Evolutionary conservation across 306 rosid genomes (phyloP), one percentile per base, ranked within the genome.

Genomic region (Adenanthera pavonina): DNA sequence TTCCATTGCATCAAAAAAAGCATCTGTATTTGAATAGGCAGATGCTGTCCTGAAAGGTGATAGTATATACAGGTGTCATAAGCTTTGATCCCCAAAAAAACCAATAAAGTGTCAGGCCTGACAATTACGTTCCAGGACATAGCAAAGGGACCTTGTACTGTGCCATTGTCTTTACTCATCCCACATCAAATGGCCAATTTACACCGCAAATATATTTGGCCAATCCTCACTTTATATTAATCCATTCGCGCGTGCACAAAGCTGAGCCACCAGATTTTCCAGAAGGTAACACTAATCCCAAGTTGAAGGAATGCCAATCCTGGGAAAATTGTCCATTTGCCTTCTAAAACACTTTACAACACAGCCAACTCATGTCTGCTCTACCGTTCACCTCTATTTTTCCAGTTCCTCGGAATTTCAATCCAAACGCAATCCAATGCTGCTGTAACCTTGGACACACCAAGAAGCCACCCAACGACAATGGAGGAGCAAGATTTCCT

Each of bases 401-500:
- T 41, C 82, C 74, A 6, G 2, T 34, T 48, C 70, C 68, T 46
- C 84, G 68, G 69, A 2, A 51, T 34, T 74, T 74, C 36, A 77
- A 66, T 8, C 14, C 48, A 64, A 75, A 79, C 41, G 16, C 65
- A 11, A 84, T 87, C 70, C 83, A 71, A 71, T 88, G 92, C 81
- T 78, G 87, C 79, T 76, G 44, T n/a, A 72, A 52, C 81, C 82
- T 74, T 17, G 79, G 47, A 46, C 83, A 69, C 9, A 30, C 8
- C 5, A 64, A 25, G 6, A 30, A 60, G 16, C 16, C 12, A 10
- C 66, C 40, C 38, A 80, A 20, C 56, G 68, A 53, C 81, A 88
- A 92, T 68, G 88, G 86, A 3, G 62, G 38, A 30, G 67, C 80
- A 6, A 81, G 81, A 38, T 86, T 85, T 44, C 87, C 91, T 0